A percentile compares a stretch with the other conserved stretches of the same genome.
phyloP scores from a whole-genome alignment of 1,139 yeast species.

The Protomyces arabidopsidicola region DNA sequence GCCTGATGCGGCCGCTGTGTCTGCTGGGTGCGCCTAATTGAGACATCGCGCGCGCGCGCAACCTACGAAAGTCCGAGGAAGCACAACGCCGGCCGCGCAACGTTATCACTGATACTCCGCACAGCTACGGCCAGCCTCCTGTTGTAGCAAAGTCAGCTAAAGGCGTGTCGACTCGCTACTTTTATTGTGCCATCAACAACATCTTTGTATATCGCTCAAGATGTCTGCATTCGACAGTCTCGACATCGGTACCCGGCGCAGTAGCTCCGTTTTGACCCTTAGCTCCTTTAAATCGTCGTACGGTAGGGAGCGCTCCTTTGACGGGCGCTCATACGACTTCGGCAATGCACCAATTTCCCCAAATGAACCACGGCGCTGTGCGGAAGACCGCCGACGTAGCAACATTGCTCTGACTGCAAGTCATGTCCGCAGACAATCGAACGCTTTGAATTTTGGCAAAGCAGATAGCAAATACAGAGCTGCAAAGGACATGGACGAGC shows the following conservation, averaged over 20 bases:
- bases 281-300: background rate
- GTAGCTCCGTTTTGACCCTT: background rate
- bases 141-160: no score
- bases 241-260: background rate
- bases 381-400: slow-evolving; percentile 8
- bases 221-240: background rate
- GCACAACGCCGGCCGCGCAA: no score
- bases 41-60: no score
- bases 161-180: no score
- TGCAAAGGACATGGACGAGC: slow-evolving; percentile 15
- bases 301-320: background rate
- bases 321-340: background rate
- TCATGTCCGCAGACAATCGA: slow-evolving; percentile 15
- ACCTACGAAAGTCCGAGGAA: no score
- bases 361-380: background rate
- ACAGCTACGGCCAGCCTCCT: no score
- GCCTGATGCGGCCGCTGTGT: no score
- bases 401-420: background rate
- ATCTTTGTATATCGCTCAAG: no score
- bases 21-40: no score
- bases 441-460: background rate
- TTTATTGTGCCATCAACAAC: no score
- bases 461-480: background rate
- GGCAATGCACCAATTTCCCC: background rate
- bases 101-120: no score